Evolutionary conservation across 345 rosid genomes (phyloP), one percentile per base, ranked within the genome.

Genomic region (Acer saccharum): DNA sequence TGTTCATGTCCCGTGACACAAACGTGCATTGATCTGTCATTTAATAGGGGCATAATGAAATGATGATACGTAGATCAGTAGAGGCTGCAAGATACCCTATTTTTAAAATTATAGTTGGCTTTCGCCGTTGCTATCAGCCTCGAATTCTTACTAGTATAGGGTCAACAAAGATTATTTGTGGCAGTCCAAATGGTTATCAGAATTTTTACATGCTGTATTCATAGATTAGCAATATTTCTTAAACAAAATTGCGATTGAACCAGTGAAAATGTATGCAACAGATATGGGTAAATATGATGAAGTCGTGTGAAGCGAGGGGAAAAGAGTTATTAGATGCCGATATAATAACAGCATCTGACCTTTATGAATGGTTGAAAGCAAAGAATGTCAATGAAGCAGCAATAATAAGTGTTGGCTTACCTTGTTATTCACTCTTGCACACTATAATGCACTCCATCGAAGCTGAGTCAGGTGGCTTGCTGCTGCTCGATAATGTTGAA

Each of bases 261-360:
- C n/a, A 57, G 29, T 60, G 69, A 54, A 11, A 44, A 23, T 23
- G 35, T 13, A 21, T 58, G 70, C 12, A 54, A 71, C 81, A 93
- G 93, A 79, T 93, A 25, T 93, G 92, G 93, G 89, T 83, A 71
- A 61, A 79, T 63, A 77, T 90, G 80, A 87, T 90, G 90, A 86
- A 77, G 58, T 78, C 88, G 65, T 86, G 87, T 79, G 92, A 90
- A 84, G 88, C 74, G 32, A 85, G 86, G 61, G 98, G 98, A 20
- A 92, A 78, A 79, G 92, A 90, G n/a, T 87, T 93, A 71, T 32
- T 93, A 58, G 89, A 89, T 74, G 69, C 80, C 8, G 88, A 83
- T 63, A 84, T 92, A 44, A 78, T 92, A 84, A 83, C 84, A 73
- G 72, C 63, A 17, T 13, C 73, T 10, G 95, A 89, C 77, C 90